Conservation (phyloP, 2,329 filamentous ascomycete species). For the Chaetothyriales sp. region DNA sequence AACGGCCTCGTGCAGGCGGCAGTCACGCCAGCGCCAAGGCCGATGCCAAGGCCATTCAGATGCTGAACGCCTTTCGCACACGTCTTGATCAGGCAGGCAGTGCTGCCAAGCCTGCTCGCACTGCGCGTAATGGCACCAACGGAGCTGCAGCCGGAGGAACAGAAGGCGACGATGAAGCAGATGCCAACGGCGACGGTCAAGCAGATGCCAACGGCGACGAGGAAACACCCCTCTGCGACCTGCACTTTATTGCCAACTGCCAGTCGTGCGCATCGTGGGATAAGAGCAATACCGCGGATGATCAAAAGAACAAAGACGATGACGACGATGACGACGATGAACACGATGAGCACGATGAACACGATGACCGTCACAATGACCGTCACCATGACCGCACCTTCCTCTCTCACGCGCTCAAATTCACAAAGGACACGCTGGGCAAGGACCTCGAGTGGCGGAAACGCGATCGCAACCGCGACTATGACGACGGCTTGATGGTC, state of each 20-base stretch:
- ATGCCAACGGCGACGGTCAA: neutral
- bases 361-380: constrained; percentile 42
- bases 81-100: constrained; percentile 46
- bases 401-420: constrained; percentile 76
- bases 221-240: constrained; percentile 67
- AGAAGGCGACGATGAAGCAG: constrained; percentile 31
- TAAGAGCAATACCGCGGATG: constrained; percentile 24
- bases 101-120: constrained; percentile 20
- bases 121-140: constrained; percentile 4
- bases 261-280: constrained; percentile 86
- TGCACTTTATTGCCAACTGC: constrained; percentile 93
- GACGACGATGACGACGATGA: constrained; percentile 18
- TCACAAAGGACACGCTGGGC: constrained; percentile 77
- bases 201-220: neutral
- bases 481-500: constrained; percentile 80
- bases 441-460: constrained; percentile 83
- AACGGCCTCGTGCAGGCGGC: constrained; percentile 28
- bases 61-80: constrained; percentile 66
- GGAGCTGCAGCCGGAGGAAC: constrained; percentile 1
- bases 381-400: constrained; percentile 48
- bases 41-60: constrained; percentile 52
- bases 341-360: constrained; percentile 37
- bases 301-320: neutral
- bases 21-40: constrained; percentile 31
- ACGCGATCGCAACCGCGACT: constrained; percentile 54